phyloP scores from a whole-genome alignment of 1,284 basidiomycete species.

The Cutaneotrichosporon daszewskae region DNA sequence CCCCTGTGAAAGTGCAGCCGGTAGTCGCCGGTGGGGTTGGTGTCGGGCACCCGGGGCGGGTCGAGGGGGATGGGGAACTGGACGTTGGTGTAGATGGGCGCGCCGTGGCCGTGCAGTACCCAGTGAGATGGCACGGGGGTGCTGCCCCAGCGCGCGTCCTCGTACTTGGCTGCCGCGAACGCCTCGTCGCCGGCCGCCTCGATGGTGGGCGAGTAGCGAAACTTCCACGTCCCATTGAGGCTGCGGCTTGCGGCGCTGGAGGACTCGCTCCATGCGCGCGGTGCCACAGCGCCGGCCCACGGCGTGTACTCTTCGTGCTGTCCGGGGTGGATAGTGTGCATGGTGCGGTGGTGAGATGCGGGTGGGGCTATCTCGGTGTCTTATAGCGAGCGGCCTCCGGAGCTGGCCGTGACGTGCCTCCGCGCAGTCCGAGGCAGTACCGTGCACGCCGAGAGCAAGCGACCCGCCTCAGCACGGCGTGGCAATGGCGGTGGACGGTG shows the following conservation, averaged over 20 bases:
- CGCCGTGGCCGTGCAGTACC: conserved; percentile 14
- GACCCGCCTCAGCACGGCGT: no score
- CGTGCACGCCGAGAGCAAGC: no score
- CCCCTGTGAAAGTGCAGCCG: conserved; percentile 5
- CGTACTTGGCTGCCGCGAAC: conserved; percentile 1
- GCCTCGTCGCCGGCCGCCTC: conserved; percentile 1
- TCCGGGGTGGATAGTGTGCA: conserved; percentile 8
- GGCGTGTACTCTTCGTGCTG: conserved; percentile 16
- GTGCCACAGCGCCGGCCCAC: conserved; percentile 1
- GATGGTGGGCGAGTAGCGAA: conserved; percentile 13
- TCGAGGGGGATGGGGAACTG: conserved; percentile 14
- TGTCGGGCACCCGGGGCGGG: conserved; percentile 12
- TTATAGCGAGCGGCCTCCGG: no score
- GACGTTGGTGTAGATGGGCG: conserved; percentile 16
- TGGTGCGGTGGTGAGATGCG: conserved; percentile 1
- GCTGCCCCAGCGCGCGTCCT: conserved; percentile 8
- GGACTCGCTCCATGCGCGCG: conserved; percentile 13
- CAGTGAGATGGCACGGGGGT: conserved; percentile 13
- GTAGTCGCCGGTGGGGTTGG: conserved; percentile 21
- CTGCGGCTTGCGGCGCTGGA: conserved; percentile 3
- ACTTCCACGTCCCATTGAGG: conserved; percentile 23
- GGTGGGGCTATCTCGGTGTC: no score
- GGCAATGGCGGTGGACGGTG: neutral
- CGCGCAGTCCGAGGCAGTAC: no score
- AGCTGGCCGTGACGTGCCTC: no score